Evolutionary conservation across 495 filamentous ascomycete genomes (phyloP).

Genomic region (Terfezia boudieri): DNA sequence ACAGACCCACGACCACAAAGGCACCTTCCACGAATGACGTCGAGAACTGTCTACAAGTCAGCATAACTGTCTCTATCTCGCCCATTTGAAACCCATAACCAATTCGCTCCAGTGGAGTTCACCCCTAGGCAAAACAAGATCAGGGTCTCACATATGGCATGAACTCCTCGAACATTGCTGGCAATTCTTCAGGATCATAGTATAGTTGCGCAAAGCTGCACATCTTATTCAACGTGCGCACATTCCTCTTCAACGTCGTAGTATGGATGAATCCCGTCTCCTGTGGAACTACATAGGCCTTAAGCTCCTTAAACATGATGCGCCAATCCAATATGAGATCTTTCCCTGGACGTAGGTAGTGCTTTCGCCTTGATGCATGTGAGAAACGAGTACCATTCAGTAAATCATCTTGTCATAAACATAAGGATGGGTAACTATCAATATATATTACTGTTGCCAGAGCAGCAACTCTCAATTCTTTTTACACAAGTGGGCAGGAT

Average conservation of each 20-base stretch:
- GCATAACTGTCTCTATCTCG: slow-evolving; percentile 1
- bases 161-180: slow-evolving; percentile 78
- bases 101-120: no score
- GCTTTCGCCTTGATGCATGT: slow-evolving; percentile 49
- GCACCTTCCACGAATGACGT: slow-evolving; percentile 76
- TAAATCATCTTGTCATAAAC: background rate
- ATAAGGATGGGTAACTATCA: background rate
- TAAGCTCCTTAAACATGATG: slow-evolving; percentile 77
- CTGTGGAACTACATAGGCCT: slow-evolving; percentile 62
- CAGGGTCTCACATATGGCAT: slow-evolving; percentile 36
- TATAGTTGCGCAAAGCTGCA: slow-evolving; percentile 76
- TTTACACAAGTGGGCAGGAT: background rate
- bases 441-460: background rate
- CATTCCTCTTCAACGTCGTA: slow-evolving; percentile 40
- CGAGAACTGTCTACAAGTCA: slow-evolving; percentile 36
- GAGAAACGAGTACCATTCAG: slow-evolving; percentile 6
- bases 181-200: slow-evolving; percentile 69
- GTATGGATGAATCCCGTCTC: slow-evolving; percentile 47
- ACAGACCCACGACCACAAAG: slow-evolving; percentile 62
- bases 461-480: background rate
- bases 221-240: slow-evolving; percentile 61
- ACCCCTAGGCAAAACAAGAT: no score
- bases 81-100: background rate
- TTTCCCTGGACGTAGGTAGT: slow-evolving; percentile 72
- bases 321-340: slow-evolving; percentile 85